These are phyloP conservation scores for Fusarium sp. DNA, from an alignment of 2,329 filamentous ascomycete species.

Conservation along the genomic window DNA sequence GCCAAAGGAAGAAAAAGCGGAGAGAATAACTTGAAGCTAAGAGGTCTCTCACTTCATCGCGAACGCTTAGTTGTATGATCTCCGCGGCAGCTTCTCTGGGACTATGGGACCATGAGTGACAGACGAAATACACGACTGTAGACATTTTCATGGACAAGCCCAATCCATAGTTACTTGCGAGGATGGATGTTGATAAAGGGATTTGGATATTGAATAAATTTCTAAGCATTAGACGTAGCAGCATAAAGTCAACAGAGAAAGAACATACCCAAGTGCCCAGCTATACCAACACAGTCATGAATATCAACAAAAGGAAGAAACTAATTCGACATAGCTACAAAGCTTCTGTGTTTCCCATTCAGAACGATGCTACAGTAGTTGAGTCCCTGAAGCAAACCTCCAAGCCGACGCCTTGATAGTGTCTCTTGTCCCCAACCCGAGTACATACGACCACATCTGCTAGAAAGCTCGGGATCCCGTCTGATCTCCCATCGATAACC, in stretches of 20 bases:
- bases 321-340: not conserved
- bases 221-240: not conserved
- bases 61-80: not conserved
- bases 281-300: not conserved
- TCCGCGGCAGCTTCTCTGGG: not conserved
- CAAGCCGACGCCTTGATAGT: not conserved
- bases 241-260: not conserved
- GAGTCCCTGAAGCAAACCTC: not conserved
- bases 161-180: not conserved
- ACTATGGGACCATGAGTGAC: not conserved
- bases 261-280: not conserved
- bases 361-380: not conserved
- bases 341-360: not conserved
- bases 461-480: constrained; percentile 35
- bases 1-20: not conserved
- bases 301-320: not conserved
- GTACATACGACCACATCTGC: constrained; percentile 26
- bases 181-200: not conserved
- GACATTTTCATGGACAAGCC: too few species aligned
- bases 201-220: not conserved
- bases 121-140: not conserved
- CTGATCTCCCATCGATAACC: constrained; percentile 34
- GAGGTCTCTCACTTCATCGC: not conserved
- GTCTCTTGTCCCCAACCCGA: not conserved
- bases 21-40: not conserved